Base-by-base conservation (phyloP, 179 eudicot species). In the Silene noctiflora region DNA sequence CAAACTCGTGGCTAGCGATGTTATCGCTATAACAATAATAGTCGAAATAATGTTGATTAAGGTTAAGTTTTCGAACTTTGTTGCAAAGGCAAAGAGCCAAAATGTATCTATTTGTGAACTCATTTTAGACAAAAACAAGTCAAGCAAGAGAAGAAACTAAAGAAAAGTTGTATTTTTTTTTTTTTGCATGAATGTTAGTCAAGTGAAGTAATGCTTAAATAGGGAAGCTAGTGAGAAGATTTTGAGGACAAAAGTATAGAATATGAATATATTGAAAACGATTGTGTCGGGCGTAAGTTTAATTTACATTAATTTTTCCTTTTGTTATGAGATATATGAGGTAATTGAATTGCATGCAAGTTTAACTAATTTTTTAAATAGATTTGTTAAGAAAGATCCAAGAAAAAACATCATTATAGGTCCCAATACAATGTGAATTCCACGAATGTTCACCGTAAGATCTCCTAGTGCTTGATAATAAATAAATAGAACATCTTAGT, bases 1-100 rank as follows among this genome's bases (percentile, higher is more conserved):
- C 22, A 94, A 73, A 92, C 77, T 80, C 72, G 83, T 48, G 74
- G 77, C 64, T 53, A 85, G 29, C 80, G 85, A 89, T 55, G 72
- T 11, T 6, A 82, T 58, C 46, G 73, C 48, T 10, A 81, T 12
- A 20, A 80, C 19, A 9, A 79, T 29, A 0, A 80, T n/a, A 4
- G 80, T 75, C 77, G 39, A 51, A 6, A 84, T 4, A 48, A 72
- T 42, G 58, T 81, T 82, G 21, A 81, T 2, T 1, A 85, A 62
- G 74, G 91, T 82, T 79, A 84, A 79, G n/a, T 76, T 78, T 74
- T 88, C 78, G 67, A 76, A 91, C 81, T 85, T 88, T 14, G 97
- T 78, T 67, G 80, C 84, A 4, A 93, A 67, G 35, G 87, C 87
- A 9, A 93, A 86, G 67, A 88, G 80, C 95, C 95, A 88, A 35